Base-by-base conservation (phyloP, 1,284 basidiomycete genomes). In the Clitocybe nebularis region DNA sequence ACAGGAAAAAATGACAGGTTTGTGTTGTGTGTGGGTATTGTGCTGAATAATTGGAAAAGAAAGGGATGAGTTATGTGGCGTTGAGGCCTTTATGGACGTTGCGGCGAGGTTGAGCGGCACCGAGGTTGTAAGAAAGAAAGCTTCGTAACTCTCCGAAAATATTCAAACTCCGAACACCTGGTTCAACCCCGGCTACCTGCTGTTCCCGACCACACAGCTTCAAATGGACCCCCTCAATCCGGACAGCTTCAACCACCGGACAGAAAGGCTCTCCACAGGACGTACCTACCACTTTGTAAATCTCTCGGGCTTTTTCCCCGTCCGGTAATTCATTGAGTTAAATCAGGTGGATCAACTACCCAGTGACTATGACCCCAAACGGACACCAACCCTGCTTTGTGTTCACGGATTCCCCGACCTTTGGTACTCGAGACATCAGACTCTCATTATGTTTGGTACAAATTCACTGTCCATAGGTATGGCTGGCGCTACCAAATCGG, bases 381-480 rank as follows among this genome's bases (percentile, higher is more conserved):
- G 57, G n/a, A 64, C 63, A 9, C 64, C 64, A 1, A 78, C 81
- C 1, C 49, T 88, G 4, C 67, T 87, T n/a, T 81, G 80, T 54
- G 49, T 87, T 13, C 84, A 88, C 54, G 84, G 84, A 1, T 87
- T 88, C 55, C 84, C 84, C 8, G 84, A 87, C 52, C 60, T 75
- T 32, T 83, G 79, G 80, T 77, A 60, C 24, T 29, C 21, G n/a
- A 28, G 37, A 10, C 36, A 40, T 36, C 36, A 11, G 11, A 9
- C 8, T 9, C 25, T 26, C 20, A 25, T 13, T 11, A 11, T 30
- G 16, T 24, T n/a, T 13, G 11, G n/a, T 22, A 23, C 21, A 14
- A 5, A 36, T 36, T 47, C 7, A 49, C 22, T 5, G 16, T 20
- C 10, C 40, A 2, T 40, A 81, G 80, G 75, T 85, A 81, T 59